Base-by-base conservation (phyloP, 805 yeast species). In the Candida chilensis region DNA sequence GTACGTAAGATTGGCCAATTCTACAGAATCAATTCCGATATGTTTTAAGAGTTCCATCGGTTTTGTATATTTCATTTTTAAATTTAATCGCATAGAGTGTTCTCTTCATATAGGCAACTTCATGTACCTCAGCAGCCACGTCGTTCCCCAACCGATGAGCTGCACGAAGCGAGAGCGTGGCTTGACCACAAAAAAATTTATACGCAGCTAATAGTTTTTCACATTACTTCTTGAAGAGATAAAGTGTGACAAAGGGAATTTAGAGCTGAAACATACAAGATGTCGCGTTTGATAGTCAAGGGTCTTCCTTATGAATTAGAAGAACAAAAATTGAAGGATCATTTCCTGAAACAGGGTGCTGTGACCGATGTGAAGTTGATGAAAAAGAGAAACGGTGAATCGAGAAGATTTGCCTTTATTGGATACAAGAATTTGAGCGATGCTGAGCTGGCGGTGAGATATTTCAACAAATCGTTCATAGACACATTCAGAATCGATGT, bases 391-490 rank as follows among this genome's bases (percentile, higher is more conserved):
- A 74, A 73, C 40, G 98, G 98, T 16, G 81, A 79, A 45, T 82
- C 95, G 7, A 74, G 98, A 54, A 67, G 94, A 42, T 92, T 92
- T 64, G 97, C 95, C 5, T 92, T 92, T 45, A 64, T 92, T 30
- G 98, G 98, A 1, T 92, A 71, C 53, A 78, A 75, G 44, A 64
- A 75, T n/a, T 63, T 57, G 13, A 66, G 57, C 9, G 95, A 83
- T 44, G 97, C 98, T 1, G 72, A 67, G 29, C 69, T 64, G 27
- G 95, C 96, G 0, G 90, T 78, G 5, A 64, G 59, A 28, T 86
- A 71, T 52, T 88, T 81, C 53, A 65, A 92, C 55, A 66, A 71
- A 5, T 72, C 94, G 1, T 92, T 75, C 50, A 75, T 92, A 34
- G 92, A 85, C 45, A 87, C 96, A 1, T 67, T 94, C 2, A 74